These are phyloP conservation scores for Fusarium continuum DNA, from an alignment of 2,329 filamentous ascomycete genomes.

Conservation along the genomic window DNA sequence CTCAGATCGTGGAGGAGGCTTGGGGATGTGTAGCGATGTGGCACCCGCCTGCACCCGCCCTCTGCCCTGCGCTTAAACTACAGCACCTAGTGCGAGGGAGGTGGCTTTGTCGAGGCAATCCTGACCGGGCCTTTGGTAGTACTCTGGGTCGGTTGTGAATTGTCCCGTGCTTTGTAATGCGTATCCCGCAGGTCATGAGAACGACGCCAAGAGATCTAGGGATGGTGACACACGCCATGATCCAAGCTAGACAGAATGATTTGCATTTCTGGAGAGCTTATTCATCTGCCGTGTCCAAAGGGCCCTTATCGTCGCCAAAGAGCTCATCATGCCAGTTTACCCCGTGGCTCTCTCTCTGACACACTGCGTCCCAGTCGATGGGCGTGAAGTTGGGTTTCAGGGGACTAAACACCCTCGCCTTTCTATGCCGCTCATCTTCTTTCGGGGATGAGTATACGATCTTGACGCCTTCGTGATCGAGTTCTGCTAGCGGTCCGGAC, in stretches of 20 bases:
- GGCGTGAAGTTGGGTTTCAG: slow-evolving; percentile 31
- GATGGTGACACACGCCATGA: neutral
- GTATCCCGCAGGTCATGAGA: neutral
- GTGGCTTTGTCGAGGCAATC: neutral
- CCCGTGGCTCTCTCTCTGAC: slow-evolving; percentile 42
- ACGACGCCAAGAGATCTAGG: slow-evolving; percentile 6
- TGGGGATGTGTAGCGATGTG: no score
- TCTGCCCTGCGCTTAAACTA: no score
- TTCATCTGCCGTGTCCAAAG: slow-evolving; percentile 28
- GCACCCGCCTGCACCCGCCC: no score
- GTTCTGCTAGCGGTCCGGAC: slow-evolving; percentile 31
- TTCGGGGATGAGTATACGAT: slow-evolving; percentile 41
- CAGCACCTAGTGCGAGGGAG: neutral
- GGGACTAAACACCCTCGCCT: slow-evolving; percentile 41
- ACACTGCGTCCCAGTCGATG: slow-evolving; percentile 48
- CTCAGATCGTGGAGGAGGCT: neutral
- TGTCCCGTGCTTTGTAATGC: slow-evolving; percentile 3
- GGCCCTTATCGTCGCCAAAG: slow-evolving; percentile 48
- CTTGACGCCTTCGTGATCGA: neutral
- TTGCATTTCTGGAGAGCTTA: neutral
- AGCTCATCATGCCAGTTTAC: slow-evolving; percentile 47
- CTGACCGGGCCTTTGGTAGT: neutral
- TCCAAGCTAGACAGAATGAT: neutral
- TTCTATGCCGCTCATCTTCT: slow-evolving; percentile 19
- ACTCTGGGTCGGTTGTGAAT: neutral